Percentiles rank a stretch among this genome's conserved stretches.
Conservation (phyloP, 2,329 filamentous ascomycete genomes). For the Ceratocystiopsis sp. region DNA sequence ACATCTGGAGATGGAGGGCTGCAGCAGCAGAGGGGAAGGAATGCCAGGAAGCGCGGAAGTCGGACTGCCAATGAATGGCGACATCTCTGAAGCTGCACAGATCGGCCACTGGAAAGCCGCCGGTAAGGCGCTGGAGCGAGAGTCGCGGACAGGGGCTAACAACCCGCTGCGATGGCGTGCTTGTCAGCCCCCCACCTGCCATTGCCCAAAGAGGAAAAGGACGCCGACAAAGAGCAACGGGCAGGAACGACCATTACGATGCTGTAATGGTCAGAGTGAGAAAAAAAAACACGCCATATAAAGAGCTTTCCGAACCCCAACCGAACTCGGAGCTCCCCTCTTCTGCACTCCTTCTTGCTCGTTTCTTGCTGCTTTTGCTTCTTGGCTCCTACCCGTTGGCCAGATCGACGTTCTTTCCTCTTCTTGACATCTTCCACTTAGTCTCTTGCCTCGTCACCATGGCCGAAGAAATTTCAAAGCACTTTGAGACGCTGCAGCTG, state of each 20-base stretch:
- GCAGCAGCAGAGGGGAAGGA: no score
- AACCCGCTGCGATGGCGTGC: slow-evolving; percentile 5
- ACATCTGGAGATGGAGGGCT: no score
- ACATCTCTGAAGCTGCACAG: no score
- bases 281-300: background rate
- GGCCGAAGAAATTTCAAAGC: slow-evolving; percentile 31
- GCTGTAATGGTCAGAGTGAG: background rate
- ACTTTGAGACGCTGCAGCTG: slow-evolving; percentile 74
- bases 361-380: background rate
- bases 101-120: no score
- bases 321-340: background rate
- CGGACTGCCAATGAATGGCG: no score
- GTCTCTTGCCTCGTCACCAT: slow-evolving; percentile 16
- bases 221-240: background rate
- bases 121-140: no score
- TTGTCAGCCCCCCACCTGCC: slow-evolving; percentile 2
- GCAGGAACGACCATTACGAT: no score
- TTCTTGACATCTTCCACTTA: no score
- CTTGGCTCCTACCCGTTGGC: background rate
- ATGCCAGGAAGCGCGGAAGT: no score
- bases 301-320: background rate
- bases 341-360: background rate
- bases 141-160: no score
- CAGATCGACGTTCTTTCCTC: no score
- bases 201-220: slow-evolving; percentile 4